Evolutionary conservation across 257 asterid genomes (phyloP).

Genomic region (Capsicum pubescens): DNA sequence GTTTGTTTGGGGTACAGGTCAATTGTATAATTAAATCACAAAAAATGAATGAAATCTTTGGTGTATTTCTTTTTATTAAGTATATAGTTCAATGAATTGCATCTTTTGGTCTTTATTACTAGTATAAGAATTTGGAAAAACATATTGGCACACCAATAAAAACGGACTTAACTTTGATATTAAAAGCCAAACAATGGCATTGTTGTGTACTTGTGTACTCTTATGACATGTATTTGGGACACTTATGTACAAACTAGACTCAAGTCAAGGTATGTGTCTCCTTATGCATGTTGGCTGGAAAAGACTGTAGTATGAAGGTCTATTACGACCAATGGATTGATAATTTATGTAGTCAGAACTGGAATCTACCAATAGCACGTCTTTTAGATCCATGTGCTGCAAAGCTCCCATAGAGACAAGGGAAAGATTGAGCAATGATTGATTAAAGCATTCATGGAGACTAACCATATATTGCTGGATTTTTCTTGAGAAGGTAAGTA

Average conservation of each 20-base stretch:
- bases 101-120: constrained; percentile 12
- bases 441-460: background rate
- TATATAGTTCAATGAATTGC: background rate
- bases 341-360: background rate
- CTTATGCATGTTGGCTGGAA: constrained; percentile 8
- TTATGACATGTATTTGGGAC: background rate
- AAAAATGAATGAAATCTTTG: constrained; percentile 11
- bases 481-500: background rate
- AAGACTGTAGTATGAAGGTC: background rate
- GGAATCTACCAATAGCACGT: background rate
- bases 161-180: background rate
- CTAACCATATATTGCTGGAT: background rate
- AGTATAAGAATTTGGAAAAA: background rate
- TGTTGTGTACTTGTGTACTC: background rate
- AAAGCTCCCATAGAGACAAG: background rate
- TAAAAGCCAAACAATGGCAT: background rate
- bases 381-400: background rate
- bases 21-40: constrained; percentile 32
- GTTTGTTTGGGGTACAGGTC: constrained; percentile 27
- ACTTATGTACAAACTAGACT: background rate
- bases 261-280: constrained; percentile 19
- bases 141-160: background rate
- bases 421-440: background rate
- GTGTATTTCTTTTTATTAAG: background rate
- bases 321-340: background rate